Evolutionary conservation across 495 filamentous ascomycete species (phyloP).

Genomic region (Aspergillus funiculosus): DNA sequence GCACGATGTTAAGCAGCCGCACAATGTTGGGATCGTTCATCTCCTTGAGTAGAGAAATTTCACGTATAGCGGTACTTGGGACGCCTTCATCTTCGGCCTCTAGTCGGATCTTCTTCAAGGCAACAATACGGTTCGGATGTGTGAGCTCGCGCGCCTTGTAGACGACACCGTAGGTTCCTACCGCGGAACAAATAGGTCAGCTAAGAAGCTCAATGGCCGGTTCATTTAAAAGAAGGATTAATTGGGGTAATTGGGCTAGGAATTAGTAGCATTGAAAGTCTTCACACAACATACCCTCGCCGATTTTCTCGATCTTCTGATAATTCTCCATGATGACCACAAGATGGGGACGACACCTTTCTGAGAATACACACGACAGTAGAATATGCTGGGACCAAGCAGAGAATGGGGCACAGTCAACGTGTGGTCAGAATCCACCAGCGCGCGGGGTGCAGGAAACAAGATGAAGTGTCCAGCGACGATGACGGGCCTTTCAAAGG

Average conservation of each 20-base stretch:
- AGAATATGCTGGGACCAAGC: background rate
- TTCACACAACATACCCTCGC: slow-evolving; percentile 67
- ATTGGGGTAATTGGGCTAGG: background rate
- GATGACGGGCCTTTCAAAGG: slow-evolving; percentile 2
- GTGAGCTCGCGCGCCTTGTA: slow-evolving; percentile 85
- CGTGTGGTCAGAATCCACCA: slow-evolving; percentile 8
- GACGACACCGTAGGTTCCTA: slow-evolving; percentile 89
- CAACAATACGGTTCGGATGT: slow-evolving; percentile 76
- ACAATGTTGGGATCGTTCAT: slow-evolving; percentile 97
- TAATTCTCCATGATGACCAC: slow-evolving; percentile 86
- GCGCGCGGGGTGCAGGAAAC: slow-evolving; percentile 18
- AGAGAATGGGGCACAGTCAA: background rate
- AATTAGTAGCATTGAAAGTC: slow-evolving; percentile 1
- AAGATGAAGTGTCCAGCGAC: slow-evolving; percentile 15
- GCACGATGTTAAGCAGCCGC: slow-evolving; percentile 86
- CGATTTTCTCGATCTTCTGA: slow-evolving; percentile 99
- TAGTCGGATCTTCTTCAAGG: slow-evolving; percentile 96
- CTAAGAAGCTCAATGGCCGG: too few species aligned
- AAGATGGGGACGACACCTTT: slow-evolving; percentile 3
- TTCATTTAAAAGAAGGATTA: background rate
- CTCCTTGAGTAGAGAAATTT: slow-evolving; percentile 94
- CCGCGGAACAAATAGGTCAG: background rate
- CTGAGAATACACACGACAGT: slow-evolving; percentile 7
- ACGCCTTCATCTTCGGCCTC: slow-evolving; percentile 97
- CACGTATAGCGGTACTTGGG: slow-evolving; percentile 91